Conservation (phyloP, 768 basidiomycete genomes). For the Tricholoma bakamatsutake region DNA sequence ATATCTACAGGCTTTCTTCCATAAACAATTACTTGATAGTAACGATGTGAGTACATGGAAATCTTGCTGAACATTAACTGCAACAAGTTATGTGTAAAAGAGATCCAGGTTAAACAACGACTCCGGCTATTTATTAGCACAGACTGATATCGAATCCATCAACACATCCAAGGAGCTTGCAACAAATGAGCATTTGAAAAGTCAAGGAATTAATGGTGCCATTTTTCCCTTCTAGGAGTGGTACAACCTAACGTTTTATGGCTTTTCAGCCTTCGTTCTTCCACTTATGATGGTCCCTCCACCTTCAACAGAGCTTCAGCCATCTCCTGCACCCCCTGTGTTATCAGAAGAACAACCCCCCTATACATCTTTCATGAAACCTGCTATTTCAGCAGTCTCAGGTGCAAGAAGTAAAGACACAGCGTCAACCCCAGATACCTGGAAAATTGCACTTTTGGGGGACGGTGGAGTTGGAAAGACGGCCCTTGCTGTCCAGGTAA, state of each 20-base stretch:
- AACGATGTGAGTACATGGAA: neutral
- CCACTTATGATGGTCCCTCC: neutral
- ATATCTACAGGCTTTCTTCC: constrained; percentile 6
- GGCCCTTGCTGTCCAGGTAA: constrained; percentile 6
- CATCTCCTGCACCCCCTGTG: neutral
- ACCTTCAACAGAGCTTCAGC: neutral
- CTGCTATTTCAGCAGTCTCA: neutral
- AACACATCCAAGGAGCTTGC: neutral
- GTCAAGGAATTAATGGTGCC: neutral
- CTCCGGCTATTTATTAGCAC: neutral
- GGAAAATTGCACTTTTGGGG: constrained; percentile 3
- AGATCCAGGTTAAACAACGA: neutral
- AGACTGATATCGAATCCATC: neutral
- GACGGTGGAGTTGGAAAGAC: constrained; percentile 18
- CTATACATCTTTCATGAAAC: neutral
- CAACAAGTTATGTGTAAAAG: neutral
- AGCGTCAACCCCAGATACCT: neutral
- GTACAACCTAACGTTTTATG: neutral
- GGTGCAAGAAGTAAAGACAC: neutral
- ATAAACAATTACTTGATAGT: neutral
- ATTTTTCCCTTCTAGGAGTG: neutral
- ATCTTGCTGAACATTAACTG: neutral
- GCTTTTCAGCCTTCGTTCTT: neutral
- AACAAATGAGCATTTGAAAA: neutral
- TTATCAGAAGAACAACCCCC: neutral